A percentile compares a stretch with the other conserved stretches of the same genome.
Evolutionary conservation across 1,284 basidiomycete species (phyloP).

Genomic region (Phellopilus nigrolimitatus): DNA sequence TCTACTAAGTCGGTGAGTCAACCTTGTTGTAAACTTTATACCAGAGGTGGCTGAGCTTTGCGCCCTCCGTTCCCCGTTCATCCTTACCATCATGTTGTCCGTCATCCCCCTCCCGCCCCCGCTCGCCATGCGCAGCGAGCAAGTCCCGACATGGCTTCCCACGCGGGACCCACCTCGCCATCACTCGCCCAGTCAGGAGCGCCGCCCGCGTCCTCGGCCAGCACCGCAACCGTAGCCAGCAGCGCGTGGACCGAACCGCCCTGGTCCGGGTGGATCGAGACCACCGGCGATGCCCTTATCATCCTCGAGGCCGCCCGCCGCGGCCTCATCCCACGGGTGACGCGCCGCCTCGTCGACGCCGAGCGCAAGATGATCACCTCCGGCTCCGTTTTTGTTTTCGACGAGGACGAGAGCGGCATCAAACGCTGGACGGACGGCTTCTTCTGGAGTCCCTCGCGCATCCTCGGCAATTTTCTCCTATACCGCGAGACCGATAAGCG

Average conservation of each 20-base stretch:
- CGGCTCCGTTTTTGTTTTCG: constrained; percentile 95
- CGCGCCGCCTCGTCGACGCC: constrained; percentile 88
- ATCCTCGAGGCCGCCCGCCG: constrained; percentile 92
- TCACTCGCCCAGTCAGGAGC: constrained; percentile 2
- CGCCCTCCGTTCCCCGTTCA: too few relatives aligned
- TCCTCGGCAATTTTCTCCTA: constrained; percentile 91
- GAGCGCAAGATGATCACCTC: constrained; percentile 92
- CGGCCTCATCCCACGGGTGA: constrained; percentile 89
- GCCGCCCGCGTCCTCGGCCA: not conserved
- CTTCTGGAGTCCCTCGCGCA: constrained; percentile 85
- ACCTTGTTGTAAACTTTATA: constrained; percentile 4
- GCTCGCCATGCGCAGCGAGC: not conserved
- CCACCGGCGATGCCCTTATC: constrained; percentile 90
- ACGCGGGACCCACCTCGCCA: constrained; percentile 7
- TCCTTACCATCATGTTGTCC: not conserved
- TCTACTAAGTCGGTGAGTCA: constrained; percentile 4
- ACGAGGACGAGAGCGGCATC: constrained; percentile 96
- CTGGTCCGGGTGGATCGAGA: constrained; percentile 91
- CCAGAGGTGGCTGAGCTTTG: too few relatives aligned
- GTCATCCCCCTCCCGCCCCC: not conserved
- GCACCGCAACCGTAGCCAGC: not conserved
- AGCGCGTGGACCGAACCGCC: constrained; percentile 74
- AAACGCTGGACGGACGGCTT: constrained; percentile 98
- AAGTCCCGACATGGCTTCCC: constrained; percentile 7
- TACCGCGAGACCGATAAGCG: constrained; percentile 90